phyloP scores from a whole-genome alignment of 140 eudicot species.

The Cichorium intybus region DNA sequence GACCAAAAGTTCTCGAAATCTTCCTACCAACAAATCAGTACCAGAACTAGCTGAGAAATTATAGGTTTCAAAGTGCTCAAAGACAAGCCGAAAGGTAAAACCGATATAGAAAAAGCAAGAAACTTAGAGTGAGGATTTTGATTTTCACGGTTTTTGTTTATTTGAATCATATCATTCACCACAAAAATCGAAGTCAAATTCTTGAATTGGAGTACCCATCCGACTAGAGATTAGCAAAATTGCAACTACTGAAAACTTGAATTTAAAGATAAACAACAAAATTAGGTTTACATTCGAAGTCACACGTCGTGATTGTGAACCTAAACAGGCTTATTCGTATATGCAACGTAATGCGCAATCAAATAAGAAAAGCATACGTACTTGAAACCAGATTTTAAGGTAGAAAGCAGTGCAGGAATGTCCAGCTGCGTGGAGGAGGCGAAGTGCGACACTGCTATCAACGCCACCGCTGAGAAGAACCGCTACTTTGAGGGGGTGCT shows the following conservation, averaged over 20 bases:
- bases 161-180: too few relatives aligned
- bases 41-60: conserved; percentile 7
- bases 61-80: neutral
- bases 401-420: conserved; percentile 95
- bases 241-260: neutral
- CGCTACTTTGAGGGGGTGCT: conserved; percentile 62
- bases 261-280: neutral
- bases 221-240: neutral
- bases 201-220: neutral
- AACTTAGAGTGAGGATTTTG: neutral
- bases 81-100: neutral
- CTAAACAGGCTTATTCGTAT: neutral
- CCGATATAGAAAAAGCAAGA: neutral
- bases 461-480: conserved; percentile 96
- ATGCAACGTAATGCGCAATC: neutral
- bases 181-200: neutral
- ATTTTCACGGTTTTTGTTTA: too few relatives aligned
- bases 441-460: conserved; percentile 94
- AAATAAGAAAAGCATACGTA: conserved; percentile 1
- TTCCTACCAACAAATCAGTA: conserved; percentile 49
- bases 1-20: conserved; percentile 92
- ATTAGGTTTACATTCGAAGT: conserved; percentile 1
- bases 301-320: neutral
- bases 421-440: conserved; percentile 90
- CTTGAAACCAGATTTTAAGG: conserved; percentile 96